Evolutionary conservation across 495 filamentous ascomycete species (phyloP).

Genomic region (Pyrenula aspistea): DNA sequence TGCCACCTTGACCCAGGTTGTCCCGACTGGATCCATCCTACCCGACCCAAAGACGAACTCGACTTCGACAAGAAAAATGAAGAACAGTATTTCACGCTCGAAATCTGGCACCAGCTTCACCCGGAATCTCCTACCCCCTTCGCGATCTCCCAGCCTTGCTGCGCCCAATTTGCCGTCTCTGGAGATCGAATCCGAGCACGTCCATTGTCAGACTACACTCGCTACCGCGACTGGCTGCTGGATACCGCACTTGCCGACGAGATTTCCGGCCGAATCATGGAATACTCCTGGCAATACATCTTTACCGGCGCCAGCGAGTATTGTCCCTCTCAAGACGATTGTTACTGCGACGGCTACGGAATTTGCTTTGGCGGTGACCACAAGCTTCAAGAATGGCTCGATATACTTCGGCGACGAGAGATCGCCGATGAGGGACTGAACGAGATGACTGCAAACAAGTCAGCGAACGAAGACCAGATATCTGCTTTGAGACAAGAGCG

Average conservation of each 20-base stretch:
- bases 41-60: slow-evolving; percentile 5
- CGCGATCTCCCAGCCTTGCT: slow-evolving; percentile 38
- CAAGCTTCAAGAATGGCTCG: background rate
- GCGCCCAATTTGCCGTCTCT: slow-evolving; percentile 58
- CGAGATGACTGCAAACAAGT: background rate
- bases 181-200: slow-evolving; percentile 31
- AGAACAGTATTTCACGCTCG: background rate
- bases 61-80: slow-evolving; percentile 1
- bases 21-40: slow-evolving; percentile 18
- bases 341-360: slow-evolving; percentile 31
- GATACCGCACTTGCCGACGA: slow-evolving; percentile 39
- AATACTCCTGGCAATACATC: slow-evolving; percentile 56
- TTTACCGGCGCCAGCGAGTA: slow-evolving; percentile 15
- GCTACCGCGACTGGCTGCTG: slow-evolving; percentile 46
- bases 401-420: background rate
- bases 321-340: slow-evolving; percentile 21
- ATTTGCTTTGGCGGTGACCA: background rate
- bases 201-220: slow-evolving; percentile 35
- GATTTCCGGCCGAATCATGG: slow-evolving; percentile 48
- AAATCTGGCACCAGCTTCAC: slow-evolving; percentile 17
- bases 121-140: slow-evolving; percentile 17
- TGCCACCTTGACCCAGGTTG: slow-evolving; percentile 34
- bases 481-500: background rate
- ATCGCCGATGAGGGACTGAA: background rate
- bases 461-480: background rate